These are phyloP conservation scores for Tricharina praecox DNA, from an alignment of 495 filamentous ascomycete species.

Conservation along the genomic window DNA sequence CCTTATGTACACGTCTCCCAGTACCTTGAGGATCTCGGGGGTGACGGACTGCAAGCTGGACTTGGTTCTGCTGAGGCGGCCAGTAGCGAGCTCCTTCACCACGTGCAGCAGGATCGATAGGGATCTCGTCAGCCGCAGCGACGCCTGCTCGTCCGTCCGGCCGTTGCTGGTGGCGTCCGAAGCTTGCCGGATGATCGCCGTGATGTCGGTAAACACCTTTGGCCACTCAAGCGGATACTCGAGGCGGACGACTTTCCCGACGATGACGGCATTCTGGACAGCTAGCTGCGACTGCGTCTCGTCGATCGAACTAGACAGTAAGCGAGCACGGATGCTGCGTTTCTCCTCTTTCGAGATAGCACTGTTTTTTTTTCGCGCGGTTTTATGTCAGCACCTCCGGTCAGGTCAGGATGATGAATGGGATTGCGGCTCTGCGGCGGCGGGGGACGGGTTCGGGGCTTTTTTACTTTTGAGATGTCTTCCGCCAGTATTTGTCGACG, in stretches of 20 bases:
- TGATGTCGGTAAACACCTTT: slow-evolving; percentile 40
- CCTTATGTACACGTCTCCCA: slow-evolving; percentile 59
- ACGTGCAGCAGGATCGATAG: slow-evolving; percentile 66
- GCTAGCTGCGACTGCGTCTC: slow-evolving; percentile 60
- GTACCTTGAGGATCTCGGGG: slow-evolving; percentile 60
- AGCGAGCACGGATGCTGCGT: slow-evolving; percentile 49
- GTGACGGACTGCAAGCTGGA: slow-evolving; percentile 54
- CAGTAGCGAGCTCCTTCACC: slow-evolving; percentile 76
- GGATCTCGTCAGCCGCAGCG: slow-evolving; percentile 46
- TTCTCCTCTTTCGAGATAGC: slow-evolving; percentile 62
- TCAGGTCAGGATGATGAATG: too few species aligned
- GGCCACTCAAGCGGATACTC: slow-evolving; percentile 81
- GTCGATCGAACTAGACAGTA: slow-evolving; percentile 52
- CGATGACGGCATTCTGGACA: slow-evolving; percentile 68
- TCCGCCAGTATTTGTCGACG: slow-evolving; percentile 85
- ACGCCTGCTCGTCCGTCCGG: slow-evolving; percentile 5
- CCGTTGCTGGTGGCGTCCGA: slow-evolving; percentile 31
- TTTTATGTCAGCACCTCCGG: too few species aligned
- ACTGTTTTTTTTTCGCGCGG: too few species aligned
- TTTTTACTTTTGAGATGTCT: slow-evolving; percentile 43
- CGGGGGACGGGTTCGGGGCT: not conserved
- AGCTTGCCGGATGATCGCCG: slow-evolving; percentile 42
- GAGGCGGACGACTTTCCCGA: slow-evolving; percentile 71
- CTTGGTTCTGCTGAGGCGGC: slow-evolving; percentile 51
- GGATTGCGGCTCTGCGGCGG: too few species aligned